Conservation (phyloP, 2,329 filamentous ascomycete species). For the Beauveria australis region DNA sequence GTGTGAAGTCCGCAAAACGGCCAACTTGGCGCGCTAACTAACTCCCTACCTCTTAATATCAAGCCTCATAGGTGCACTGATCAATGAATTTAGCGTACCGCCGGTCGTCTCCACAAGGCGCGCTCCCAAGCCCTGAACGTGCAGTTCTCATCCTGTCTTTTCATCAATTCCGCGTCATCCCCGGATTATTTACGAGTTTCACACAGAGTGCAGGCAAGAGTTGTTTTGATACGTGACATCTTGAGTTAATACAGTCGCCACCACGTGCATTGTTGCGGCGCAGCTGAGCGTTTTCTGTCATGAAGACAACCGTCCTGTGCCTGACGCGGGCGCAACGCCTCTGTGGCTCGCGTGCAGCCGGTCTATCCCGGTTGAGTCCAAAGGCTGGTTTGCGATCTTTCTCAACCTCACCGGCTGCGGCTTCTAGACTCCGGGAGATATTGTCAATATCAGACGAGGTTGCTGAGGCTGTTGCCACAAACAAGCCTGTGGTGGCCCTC, state of each 20-base stretch:
- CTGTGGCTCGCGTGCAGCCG: not conserved
- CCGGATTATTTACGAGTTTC: not conserved
- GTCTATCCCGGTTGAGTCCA: not conserved
- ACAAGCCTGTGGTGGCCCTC: constrained; percentile 79
- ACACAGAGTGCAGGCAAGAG: not conserved
- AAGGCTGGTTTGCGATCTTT: not conserved
- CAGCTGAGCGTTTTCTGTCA: not conserved
- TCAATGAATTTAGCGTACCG: too few species aligned
- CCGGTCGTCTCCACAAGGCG: not conserved
- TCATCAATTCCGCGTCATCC: not conserved
- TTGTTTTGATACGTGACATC: not conserved
- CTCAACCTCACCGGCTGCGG: constrained; percentile 8
- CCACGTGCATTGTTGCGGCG: not conserved
- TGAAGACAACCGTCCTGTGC: not conserved
- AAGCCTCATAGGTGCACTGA: too few species aligned
- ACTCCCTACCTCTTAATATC: too few species aligned
- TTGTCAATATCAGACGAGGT: constrained; percentile 78
- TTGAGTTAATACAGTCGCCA: not conserved
- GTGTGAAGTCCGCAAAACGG: not conserved
- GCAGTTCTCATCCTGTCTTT: not conserved
- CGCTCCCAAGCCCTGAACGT: not conserved
- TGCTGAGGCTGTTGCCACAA: constrained; percentile 61
- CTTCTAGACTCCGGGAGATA: constrained; percentile 31
- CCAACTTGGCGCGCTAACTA: not conserved
- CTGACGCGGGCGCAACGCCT: not conserved